Percentiles rank a stretch among this genome's conserved stretches.
Conservation (phyloP, 257 asterid genomes). For the Thymus mandschuricus region DNA sequence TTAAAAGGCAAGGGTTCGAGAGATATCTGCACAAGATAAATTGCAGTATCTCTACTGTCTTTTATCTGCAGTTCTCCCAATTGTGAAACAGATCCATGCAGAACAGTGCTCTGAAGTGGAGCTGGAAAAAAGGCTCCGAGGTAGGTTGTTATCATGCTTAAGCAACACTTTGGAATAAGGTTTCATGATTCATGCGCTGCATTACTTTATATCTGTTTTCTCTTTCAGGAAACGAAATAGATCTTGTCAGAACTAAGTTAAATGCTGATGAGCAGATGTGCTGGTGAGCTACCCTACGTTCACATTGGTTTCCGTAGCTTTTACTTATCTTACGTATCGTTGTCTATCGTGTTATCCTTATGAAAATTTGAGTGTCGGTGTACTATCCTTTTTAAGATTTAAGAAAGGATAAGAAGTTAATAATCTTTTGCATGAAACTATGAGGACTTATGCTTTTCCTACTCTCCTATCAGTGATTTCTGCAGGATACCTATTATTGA, state of each 20-base stretch:
- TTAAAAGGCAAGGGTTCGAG: constrained; percentile 78
- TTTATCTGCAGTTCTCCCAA: constrained; percentile 89
- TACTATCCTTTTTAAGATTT: constrained; percentile 21
- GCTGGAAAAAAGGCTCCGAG: constrained; percentile 78
- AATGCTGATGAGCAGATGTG: constrained; percentile 99
- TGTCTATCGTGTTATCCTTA: constrained; percentile 14
- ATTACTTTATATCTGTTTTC: constrained; percentile 29
- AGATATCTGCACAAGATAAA: constrained; percentile 80
- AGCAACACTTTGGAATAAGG: constrained; percentile 23
- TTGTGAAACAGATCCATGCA: constrained; percentile 73
- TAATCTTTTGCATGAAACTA: background rate
- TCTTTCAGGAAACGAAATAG: constrained; percentile 77
- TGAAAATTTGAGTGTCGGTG: constrained; percentile 27
- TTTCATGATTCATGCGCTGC: constrained; percentile 22
- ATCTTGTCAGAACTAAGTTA: constrained; percentile 85
- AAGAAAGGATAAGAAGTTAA: constrained; percentile 17
- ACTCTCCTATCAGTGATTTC: constrained; percentile 67
- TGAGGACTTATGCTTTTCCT: constrained; percentile 7
- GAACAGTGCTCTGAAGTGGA: constrained; percentile 89
- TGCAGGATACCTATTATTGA: constrained; percentile 96
- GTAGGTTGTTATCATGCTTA: constrained; percentile 48
- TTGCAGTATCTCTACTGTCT: constrained; percentile 86
- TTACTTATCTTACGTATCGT: background rate
- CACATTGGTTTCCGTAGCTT: constrained; percentile 27
- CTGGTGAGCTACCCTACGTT: constrained; percentile 60